Conservation (phyloP, 2,329 filamentous ascomycete genomes). For the Chaetomiaceae sp. region DNA sequence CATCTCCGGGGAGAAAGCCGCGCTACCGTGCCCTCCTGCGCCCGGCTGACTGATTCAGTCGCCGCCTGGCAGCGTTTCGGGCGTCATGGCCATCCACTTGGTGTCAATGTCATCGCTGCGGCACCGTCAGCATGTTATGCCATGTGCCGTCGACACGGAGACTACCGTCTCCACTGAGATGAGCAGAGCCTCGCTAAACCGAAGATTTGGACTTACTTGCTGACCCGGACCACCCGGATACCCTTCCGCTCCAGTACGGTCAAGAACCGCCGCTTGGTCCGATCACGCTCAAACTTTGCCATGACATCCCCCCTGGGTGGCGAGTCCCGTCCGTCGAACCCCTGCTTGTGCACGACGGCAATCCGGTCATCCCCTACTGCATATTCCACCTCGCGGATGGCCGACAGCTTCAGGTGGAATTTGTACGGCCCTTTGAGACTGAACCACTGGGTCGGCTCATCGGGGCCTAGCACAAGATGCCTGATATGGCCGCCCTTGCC, state of each 20-base stretch:
- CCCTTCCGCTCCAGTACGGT: conserved; percentile 38
- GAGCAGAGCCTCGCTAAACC: too few species aligned
- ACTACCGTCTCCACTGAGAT: too few species aligned
- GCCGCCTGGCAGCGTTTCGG: conserved; percentile 8
- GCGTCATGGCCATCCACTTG: conserved; percentile 4
- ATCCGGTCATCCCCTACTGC: conserved; percentile 39
- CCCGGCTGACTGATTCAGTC: neutral
- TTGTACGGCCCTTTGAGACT: conserved; percentile 45
- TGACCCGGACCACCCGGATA: conserved; percentile 35
- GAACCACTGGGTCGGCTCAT: conserved; percentile 39
- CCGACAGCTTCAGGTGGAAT: conserved; percentile 43
- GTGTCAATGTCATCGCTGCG: conserved; percentile 4
- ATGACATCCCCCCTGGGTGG: conserved; percentile 39
- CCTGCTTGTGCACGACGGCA: conserved; percentile 34
- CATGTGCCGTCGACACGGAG: too few species aligned
- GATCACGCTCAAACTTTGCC: conserved; percentile 45
- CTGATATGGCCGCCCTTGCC: conserved; percentile 38
- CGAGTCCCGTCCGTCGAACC: conserved; percentile 9
- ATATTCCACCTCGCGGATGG: conserved; percentile 42
- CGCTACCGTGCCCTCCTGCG: too few species aligned
- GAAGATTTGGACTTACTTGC: conserved; percentile 42
- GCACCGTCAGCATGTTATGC: too few species aligned
- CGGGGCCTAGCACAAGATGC: conserved; percentile 47
- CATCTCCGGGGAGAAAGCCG: too few species aligned
- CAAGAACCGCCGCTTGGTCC: conserved; percentile 48